phyloP scores from a whole-genome alignment of 2,329 filamentous ascomycete genomes.

The Claviceps digitariae region DNA sequence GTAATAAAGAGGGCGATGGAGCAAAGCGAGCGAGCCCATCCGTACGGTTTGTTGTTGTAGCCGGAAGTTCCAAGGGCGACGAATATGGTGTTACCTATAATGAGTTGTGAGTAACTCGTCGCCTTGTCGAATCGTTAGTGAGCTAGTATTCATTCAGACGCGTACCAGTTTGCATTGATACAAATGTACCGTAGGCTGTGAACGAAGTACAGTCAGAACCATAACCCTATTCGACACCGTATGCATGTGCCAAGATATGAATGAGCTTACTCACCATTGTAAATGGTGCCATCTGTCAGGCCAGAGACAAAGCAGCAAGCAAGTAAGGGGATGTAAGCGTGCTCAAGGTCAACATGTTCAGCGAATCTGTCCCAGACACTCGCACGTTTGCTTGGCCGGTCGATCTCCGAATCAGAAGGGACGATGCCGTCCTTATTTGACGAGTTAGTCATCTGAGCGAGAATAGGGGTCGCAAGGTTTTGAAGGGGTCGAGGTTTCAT shows the following conservation, averaged over 20 bases:
- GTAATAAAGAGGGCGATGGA: slow-evolving; percentile 40
- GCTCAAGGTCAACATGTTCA: slow-evolving; percentile 8
- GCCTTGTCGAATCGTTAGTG: neutral
- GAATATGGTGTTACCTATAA: slow-evolving; percentile 46
- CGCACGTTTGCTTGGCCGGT: slow-evolving; percentile 4
- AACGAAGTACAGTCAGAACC: neutral
- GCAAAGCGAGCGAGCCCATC: slow-evolving; percentile 33
- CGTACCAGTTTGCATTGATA: slow-evolving; percentile 26
- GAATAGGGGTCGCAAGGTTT: neutral
- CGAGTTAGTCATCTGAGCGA: neutral
- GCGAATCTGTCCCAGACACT: slow-evolving; percentile 1
- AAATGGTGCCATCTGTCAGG: slow-evolving; percentile 26
- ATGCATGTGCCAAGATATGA: no score
- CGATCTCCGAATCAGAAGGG: slow-evolving; percentile 8
- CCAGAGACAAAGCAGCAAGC: slow-evolving; percentile 25
- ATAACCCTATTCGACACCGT: neutral
- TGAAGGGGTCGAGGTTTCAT: neutral
- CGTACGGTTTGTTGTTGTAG: slow-evolving; percentile 33
- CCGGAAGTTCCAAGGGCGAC: slow-evolving; percentile 43
- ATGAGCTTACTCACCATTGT: slow-evolving; percentile 16
- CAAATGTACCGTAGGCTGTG: slow-evolving; percentile 15
- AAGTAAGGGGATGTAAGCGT: slow-evolving; percentile 18
- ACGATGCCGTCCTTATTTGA: neutral
- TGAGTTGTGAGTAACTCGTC: neutral
- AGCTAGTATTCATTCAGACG: neutral